Percentiles rank a stretch among this genome's conserved stretches.
These are phyloP conservation scores for Tolypocladium sp. DNA, from an alignment of 2,329 filamentous ascomycete species.

Conservation along the genomic window DNA sequence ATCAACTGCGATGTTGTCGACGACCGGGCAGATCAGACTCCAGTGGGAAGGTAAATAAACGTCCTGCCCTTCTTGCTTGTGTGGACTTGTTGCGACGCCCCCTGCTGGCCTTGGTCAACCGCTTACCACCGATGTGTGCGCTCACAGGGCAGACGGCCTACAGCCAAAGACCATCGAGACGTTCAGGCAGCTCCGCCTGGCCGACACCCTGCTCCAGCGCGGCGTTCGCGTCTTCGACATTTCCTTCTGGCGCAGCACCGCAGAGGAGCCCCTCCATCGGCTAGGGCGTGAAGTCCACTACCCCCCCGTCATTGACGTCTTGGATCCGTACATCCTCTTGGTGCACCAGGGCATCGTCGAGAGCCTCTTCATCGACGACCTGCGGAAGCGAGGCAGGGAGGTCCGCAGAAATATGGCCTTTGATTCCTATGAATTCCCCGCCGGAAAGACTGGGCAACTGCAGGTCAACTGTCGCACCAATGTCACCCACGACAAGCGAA, in stretches of 20 bases:
- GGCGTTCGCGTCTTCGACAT: slow-evolving; percentile 68
- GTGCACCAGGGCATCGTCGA: slow-evolving; percentile 72
- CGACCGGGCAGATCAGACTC: slow-evolving; percentile 58
- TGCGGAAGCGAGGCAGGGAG: slow-evolving; percentile 52
- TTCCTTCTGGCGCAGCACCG: slow-evolving; percentile 56
- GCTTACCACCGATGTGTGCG: slow-evolving; percentile 8
- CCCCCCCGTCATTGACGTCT: slow-evolving; percentile 48
- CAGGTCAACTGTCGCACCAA: slow-evolving; percentile 43
- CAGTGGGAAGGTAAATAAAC: slow-evolving; percentile 42
- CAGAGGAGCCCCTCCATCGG: slow-evolving; percentile 43
- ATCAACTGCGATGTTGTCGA: slow-evolving; percentile 59
- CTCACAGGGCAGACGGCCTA: slow-evolving; percentile 54
- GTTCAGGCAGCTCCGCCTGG: slow-evolving; percentile 62
- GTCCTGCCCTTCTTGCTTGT: background rate
- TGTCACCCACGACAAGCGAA: slow-evolving; percentile 39
- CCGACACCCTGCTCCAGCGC: slow-evolving; percentile 56
- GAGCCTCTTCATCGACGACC: slow-evolving; percentile 58
- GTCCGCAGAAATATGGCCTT: slow-evolving; percentile 59
- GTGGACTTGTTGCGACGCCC: background rate
- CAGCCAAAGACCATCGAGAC: slow-evolving; percentile 76
- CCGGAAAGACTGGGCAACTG: slow-evolving; percentile 31
- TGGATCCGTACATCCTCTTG: slow-evolving; percentile 48
- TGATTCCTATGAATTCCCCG: slow-evolving; percentile 40
- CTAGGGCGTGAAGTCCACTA: slow-evolving; percentile 61
- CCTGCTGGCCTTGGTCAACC: background rate